Conservation (phyloP, 2,329 filamentous ascomycete species). For the Aureobasidium sp. region DNA sequence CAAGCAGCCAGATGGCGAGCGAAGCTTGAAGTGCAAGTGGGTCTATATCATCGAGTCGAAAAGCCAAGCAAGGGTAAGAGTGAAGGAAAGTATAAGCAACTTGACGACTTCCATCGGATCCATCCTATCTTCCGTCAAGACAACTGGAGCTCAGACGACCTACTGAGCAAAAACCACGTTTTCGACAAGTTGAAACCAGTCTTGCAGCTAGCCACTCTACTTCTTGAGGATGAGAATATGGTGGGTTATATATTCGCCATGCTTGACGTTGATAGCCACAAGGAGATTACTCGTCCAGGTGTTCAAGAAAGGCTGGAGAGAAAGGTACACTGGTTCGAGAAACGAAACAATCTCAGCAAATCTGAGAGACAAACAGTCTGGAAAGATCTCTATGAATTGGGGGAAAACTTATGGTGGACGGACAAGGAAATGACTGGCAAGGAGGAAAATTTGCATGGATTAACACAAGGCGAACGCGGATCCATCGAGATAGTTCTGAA, state of each 20-base stretch:
- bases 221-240: not conserved
- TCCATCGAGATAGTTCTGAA: not conserved
- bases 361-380: not conserved
- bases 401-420: not conserved
- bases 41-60: not conserved
- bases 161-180: not conserved
- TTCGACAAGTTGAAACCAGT: not conserved
- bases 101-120: not conserved
- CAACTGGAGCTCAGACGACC: not conserved
- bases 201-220: conserved; percentile 7
- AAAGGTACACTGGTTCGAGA: not conserved
- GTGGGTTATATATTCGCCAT: not conserved
- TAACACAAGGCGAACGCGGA: not conserved
- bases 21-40: not conserved
- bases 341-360: not conserved
- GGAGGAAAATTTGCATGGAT: not conserved
- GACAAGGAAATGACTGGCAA: not conserved
- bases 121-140: conserved; percentile 10
- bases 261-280: not conserved
- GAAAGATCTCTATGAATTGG: not conserved
- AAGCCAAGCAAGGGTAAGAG: not conserved
- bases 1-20: conserved; percentile 4
- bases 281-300: not conserved
- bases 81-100: not conserved
- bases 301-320: not conserved